Conservation (phyloP, 2,329 filamentous ascomycete species). For the Colletotrichum lini region DNA sequence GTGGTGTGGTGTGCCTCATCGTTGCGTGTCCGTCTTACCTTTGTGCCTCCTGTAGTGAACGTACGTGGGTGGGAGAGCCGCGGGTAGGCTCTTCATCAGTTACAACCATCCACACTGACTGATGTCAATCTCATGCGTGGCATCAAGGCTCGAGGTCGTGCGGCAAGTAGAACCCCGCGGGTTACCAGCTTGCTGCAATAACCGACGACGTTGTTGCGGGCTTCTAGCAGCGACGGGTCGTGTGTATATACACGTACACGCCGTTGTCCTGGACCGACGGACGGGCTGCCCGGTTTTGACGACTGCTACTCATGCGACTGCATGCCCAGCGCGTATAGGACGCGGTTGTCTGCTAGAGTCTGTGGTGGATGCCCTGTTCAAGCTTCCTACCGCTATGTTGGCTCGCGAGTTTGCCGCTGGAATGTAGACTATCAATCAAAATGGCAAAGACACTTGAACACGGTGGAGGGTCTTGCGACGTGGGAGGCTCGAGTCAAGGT, state of each 20-base stretch:
- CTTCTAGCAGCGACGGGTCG: not conserved
- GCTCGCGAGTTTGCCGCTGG: constrained; percentile 12
- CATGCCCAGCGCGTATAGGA: not conserved
- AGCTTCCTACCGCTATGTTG: not conserved
- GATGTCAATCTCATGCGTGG: constrained; percentile 43
- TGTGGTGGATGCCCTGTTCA: not conserved
- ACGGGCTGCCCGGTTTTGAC: not conserved
- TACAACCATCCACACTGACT: constrained; percentile 1
- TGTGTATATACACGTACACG: not conserved
- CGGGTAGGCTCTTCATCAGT: not conserved
- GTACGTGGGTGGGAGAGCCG: not conserved
- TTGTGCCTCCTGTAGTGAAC: not conserved
- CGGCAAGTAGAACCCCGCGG: constrained; percentile 6
- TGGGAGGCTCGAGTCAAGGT: not conserved
- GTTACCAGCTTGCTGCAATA: constrained; percentile 34
- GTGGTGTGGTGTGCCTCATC: not conserved
- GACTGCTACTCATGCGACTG: constrained; percentile 17
- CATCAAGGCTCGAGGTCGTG: constrained; percentile 38
- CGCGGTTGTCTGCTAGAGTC: not conserved
- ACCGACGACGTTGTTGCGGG: constrained; percentile 5
- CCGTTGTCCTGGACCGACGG: constrained; percentile 1
- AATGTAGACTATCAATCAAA: not conserved
- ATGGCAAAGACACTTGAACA: not conserved
- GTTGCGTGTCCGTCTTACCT: not conserved
- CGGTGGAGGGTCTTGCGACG: not conserved